A percentile compares a stretch with the other conserved stretches of the same genome.
Evolutionary conservation across 2,329 filamentous ascomycete genomes (phyloP).

Genomic region (Colletotrichum tropicale): DNA sequence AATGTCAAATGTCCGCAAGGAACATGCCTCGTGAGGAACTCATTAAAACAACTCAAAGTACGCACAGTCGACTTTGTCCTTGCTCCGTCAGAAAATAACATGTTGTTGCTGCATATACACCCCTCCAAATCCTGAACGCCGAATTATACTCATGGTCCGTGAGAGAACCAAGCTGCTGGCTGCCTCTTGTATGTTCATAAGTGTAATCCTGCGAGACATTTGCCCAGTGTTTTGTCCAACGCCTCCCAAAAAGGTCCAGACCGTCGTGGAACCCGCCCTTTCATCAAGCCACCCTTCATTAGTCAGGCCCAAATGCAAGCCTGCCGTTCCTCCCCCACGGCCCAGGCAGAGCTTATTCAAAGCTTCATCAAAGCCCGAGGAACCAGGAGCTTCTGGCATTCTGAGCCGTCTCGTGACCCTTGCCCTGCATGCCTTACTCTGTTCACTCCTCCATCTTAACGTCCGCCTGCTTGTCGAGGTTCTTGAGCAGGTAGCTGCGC

Average conservation of each 20-base stretch:
- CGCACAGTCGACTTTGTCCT: background rate
- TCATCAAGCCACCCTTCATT: constrained; percentile 10
- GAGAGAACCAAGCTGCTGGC: background rate
- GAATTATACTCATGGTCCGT: background rate
- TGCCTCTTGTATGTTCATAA: background rate
- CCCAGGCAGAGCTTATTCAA: background rate
- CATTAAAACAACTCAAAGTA: background rate
- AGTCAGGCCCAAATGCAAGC: background rate
- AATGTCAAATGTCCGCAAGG: background rate
- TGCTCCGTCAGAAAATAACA: background rate
- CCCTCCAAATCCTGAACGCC: background rate
- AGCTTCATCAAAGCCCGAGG: background rate
- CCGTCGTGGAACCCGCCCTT: constrained; percentile 6
- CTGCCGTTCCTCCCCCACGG: background rate
- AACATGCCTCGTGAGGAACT: background rate
- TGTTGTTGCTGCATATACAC: background rate
- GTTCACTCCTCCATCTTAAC: constrained; percentile 61
- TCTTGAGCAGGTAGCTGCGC: constrained; percentile 87
- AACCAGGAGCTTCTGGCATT: background rate
- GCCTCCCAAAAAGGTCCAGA: constrained; percentile 4
- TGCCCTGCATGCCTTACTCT: background rate
- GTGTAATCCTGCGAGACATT: background rate
- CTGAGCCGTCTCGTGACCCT: background rate
- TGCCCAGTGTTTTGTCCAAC: background rate
- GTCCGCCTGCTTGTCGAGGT: constrained; percentile 64